Conservation (phyloP, 306 rosid species). For the Abrus pulchellus region DNA sequence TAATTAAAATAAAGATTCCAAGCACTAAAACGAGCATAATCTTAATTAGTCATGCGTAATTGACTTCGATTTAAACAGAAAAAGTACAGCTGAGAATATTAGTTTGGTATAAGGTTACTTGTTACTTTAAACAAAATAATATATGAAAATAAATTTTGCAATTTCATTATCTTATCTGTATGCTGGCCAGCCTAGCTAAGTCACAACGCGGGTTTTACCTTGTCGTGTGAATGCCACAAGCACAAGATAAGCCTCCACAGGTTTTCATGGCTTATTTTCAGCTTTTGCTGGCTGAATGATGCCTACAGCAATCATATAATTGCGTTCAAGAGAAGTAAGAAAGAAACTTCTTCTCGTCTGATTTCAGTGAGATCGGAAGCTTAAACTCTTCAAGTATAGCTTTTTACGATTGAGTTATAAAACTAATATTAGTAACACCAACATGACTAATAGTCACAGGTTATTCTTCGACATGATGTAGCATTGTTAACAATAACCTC, state of each 20-base stretch:
- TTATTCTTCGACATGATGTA: background rate
- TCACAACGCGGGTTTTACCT: conserved; percentile 46
- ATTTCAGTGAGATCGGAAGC: background rate
- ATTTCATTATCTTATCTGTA: background rate
- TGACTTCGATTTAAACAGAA: conserved; percentile 31
- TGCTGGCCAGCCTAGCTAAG: background rate
- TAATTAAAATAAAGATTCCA: background rate
- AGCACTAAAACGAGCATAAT: background rate
- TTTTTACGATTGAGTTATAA: background rate
- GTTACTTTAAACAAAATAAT: conserved; percentile 15
- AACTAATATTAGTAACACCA: background rate
- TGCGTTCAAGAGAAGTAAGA: conserved; percentile 34
- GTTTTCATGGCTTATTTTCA: conserved; percentile 8
- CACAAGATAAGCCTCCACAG: background rate
- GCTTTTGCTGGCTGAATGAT: conserved; percentile 38
- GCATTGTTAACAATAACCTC: background rate
- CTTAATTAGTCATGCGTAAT: background rate
- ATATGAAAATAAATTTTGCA: background rate
- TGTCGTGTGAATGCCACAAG: conserved; percentile 38
- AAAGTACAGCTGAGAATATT: conserved; percentile 8
- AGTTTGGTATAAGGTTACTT: conserved; percentile 30
- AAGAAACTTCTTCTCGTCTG: conserved; percentile 36
- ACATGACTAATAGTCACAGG: background rate
- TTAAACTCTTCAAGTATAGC: background rate
- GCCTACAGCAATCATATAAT: conserved; percentile 46